phyloP scores from a whole-genome alignment of 805 yeast genomes.

The Pichia kluyveri region DNA sequence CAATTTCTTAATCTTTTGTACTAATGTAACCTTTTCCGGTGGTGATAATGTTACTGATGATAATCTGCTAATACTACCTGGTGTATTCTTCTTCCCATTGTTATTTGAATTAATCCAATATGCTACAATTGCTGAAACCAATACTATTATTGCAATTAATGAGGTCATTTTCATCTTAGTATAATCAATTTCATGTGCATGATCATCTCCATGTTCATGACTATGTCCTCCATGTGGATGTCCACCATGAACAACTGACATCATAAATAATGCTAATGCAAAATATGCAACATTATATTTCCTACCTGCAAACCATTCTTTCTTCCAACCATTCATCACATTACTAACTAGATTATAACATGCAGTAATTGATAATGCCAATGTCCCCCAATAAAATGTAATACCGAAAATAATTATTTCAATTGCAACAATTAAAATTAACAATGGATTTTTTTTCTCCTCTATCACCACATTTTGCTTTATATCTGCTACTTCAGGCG shows the following conservation, averaged over 20 bases:
- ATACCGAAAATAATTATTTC: background rate
- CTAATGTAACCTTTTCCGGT: background rate
- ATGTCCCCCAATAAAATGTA: background rate
- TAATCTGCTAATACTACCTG: background rate
- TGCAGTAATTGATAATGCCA: background rate
- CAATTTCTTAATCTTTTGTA: background rate
- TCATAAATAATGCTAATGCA: background rate
- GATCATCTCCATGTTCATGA: background rate
- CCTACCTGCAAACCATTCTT: background rate
- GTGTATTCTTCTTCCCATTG: background rate
- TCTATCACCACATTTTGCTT: too few species aligned
- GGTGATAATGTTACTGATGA: background rate
- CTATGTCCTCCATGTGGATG: background rate
- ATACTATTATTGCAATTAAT: background rate
- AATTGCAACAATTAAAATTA: background rate
- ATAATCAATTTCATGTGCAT: too few species aligned
- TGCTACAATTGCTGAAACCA: background rate
- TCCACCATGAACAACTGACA: background rate
- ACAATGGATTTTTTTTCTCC: background rate
- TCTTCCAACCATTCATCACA: background rate
- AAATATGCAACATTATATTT: background rate
- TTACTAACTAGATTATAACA: background rate
- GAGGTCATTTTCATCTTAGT: too few species aligned
- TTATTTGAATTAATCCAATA: background rate
- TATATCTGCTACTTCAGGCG: background rate